These are phyloP conservation scores for Vitis hybrid DNA, from an alignment of 177 flowering plant genomes.

Conservation along the genomic window DNA sequence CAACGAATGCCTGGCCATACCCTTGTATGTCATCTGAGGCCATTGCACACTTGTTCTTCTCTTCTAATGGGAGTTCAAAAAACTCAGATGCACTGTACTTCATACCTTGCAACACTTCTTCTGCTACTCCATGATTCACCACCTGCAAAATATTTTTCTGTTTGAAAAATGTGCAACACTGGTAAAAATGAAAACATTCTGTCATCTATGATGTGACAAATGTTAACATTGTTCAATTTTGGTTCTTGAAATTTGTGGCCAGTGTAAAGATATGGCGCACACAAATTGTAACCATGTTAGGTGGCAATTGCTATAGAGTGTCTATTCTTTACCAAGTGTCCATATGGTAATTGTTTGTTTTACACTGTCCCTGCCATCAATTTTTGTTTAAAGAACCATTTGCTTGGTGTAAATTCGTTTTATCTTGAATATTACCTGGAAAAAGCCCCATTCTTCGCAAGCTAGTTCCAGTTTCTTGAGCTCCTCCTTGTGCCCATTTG, in stretches of 20 bases:
- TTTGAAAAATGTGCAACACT: not conserved
- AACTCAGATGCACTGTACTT: slow-evolving; percentile 12
- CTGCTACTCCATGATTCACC: slow-evolving; percentile 23
- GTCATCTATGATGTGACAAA: not conserved
- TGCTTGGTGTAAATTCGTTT: no score
- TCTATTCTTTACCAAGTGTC: no score
- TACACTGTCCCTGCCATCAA: not conserved
- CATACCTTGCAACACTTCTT: slow-evolving; percentile 13
- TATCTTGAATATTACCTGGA: slow-evolving; percentile 22
- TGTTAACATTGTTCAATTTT: no score
- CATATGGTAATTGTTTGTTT: not conserved
- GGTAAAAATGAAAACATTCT: not conserved
- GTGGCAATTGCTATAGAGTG: no score
- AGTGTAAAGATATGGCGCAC: no score
- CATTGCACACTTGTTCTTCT: slow-evolving; percentile 21
- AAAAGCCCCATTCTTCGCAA: slow-evolving; percentile 42
- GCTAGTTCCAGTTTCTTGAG: slow-evolving; percentile 31
- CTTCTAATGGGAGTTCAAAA: slow-evolving; percentile 30
- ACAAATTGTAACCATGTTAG: no score
- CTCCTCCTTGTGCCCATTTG: slow-evolving; percentile 20
- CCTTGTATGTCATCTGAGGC: slow-evolving; percentile 23
- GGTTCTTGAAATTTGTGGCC: no score
- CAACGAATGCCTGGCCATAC: slow-evolving; percentile 22
- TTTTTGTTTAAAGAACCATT: no score
- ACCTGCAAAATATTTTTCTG: slow-evolving; percentile 6